phyloP scores from a whole-genome alignment of 768 basidiomycete species.

The Tricholoma matsutake region DNA sequence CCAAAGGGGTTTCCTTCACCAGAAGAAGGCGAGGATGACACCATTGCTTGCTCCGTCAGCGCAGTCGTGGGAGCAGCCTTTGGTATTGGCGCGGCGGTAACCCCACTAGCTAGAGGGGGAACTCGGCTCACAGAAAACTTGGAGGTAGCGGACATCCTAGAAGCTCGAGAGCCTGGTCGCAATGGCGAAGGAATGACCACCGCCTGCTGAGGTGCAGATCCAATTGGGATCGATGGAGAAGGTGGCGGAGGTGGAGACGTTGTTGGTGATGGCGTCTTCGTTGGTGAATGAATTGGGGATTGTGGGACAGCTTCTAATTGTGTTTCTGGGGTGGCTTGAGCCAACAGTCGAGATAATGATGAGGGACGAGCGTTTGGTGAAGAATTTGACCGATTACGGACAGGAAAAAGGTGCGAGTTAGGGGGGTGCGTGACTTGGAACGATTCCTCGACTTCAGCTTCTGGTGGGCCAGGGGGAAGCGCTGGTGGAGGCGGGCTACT shows the following conservation, averaged over 20 bases:
- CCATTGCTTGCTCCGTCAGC: conserved; percentile 50
- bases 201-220: conserved; percentile 35
- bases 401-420: conserved; percentile 66
- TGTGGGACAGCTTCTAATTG: conserved; percentile 20
- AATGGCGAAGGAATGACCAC: conserved; percentile 50
- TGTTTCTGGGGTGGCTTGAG: conserved; percentile 60
- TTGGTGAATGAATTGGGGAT: conserved; percentile 28
- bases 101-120: conserved; percentile 52
- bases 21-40: conserved; percentile 42
- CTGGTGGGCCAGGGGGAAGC: conserved; percentile 59
- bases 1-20: conserved; percentile 39
- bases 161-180: conserved; percentile 71
- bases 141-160: conserved; percentile 65
- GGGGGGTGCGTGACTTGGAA: conserved; percentile 63
- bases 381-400: conserved; percentile 61
- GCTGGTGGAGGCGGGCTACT: conserved; percentile 35
- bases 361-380: conserved; percentile 72
- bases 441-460: conserved; percentile 70
- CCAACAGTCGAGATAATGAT: conserved; percentile 74
- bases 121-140: conserved; percentile 62
- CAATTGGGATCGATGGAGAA: conserved; percentile 32
- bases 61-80: conserved; percentile 72
- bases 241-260: conserved; percentile 34
- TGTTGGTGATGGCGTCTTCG: conserved; percentile 22
- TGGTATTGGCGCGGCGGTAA: conserved; percentile 37